These are phyloP conservation scores for Russula sp. DNA, from an alignment of 768 basidiomycete genomes.

Conservation along the genomic window DNA sequence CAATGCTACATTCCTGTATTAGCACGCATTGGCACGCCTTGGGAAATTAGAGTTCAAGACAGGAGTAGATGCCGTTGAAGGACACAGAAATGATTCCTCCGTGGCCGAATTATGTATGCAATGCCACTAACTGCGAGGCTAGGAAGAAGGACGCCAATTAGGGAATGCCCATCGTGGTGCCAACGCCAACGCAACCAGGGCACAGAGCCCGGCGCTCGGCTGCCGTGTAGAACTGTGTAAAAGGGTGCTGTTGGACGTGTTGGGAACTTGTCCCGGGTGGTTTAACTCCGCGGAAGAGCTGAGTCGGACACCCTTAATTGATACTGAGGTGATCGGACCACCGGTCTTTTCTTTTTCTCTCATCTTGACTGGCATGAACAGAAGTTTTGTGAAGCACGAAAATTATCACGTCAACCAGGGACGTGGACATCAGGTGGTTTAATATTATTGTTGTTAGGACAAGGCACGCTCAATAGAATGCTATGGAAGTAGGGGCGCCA, in stretches of 20 bases:
- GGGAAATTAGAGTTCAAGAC: constrained; percentile 7
- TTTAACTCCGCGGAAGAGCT: constrained; percentile 14
- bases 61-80: neutral
- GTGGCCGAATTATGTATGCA: neutral
- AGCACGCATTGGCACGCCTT: neutral
- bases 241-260: neutral
- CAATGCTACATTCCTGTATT: neutral
- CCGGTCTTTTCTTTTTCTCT: neutral
- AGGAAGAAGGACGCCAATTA: neutral
- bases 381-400: constrained; percentile 6
- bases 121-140: constrained; percentile 7
- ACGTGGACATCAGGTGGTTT: neutral
- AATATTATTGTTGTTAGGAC: neutral
- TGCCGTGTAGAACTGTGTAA: neutral
- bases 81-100: neutral
- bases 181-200: constrained; percentile 12
- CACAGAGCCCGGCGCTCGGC: constrained; percentile 1
- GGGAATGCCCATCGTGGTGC: neutral
- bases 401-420: constrained; percentile 14
- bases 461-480: neutral
- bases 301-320: neutral
- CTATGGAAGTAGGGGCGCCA: neutral
- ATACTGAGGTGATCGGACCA: constrained; percentile 17
- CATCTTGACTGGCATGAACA: neutral
- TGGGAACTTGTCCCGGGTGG: neutral